Evolutionary conservation across 23 red algal genomes (phyloP).

Genomic region (Gracilaria vermiculophylla): DNA sequence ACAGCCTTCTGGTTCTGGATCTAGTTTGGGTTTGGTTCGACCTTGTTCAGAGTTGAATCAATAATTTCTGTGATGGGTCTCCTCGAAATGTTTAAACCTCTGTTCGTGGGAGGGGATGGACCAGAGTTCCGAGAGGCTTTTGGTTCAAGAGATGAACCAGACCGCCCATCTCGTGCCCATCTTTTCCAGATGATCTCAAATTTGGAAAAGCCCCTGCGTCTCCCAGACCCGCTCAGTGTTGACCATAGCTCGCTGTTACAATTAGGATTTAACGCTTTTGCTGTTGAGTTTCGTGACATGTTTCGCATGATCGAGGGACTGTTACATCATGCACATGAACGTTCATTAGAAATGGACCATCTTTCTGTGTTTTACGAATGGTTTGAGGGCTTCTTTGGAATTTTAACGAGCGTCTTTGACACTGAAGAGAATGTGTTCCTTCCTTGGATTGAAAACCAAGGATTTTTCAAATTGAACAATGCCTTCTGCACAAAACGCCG

Average conservation of each 20-base stretch:
- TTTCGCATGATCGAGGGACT: slow-evolving; percentile 52
- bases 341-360: slow-evolving; percentile 15
- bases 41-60: neutral
- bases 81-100: slow-evolving; percentile 7
- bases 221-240: neutral
- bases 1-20: neutral
- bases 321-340: slow-evolving; percentile 4
- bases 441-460: slow-evolving; percentile 33
- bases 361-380: slow-evolving; percentile 43
- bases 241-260: slow-evolving; percentile 2
- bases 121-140: neutral
- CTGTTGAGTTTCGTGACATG: slow-evolving; percentile 59
- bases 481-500: slow-evolving; percentile 23
- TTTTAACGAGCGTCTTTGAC: slow-evolving; percentile 49
- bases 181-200: slow-evolving; percentile 1
- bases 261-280: slow-evolving; percentile 37
- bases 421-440: slow-evolving; percentile 45
- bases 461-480: slow-evolving; percentile 19
- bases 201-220: neutral
- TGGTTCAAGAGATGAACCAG: neutral
- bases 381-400: slow-evolving; percentile 71
- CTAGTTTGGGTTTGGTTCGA: neutral
- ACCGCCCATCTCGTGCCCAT: neutral
- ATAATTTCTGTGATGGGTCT: neutral
- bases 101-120: neutral